Percentiles rank a stretch among this genome's conserved stretches.
phyloP scores from a whole-genome alignment of 805 yeast genomes.

The Deakozyma indianensis region DNA sequence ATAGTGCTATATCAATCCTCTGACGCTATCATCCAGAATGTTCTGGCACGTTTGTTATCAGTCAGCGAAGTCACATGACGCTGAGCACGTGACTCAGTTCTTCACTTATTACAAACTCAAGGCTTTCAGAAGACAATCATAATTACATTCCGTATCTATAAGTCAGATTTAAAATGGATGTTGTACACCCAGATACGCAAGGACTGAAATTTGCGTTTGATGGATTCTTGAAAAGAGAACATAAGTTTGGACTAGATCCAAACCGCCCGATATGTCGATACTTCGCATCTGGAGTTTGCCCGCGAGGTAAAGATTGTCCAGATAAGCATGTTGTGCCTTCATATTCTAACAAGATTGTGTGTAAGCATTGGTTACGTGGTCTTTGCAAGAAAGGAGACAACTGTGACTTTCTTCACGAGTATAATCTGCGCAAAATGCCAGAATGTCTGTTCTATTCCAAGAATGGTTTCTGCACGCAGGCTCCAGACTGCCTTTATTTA shows the following conservation, averaged over 20 bases:
- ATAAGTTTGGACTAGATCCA: conserved; percentile 71
- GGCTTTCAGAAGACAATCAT: no score
- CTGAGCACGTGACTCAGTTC: no score
- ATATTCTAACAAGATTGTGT: conserved; percentile 67
- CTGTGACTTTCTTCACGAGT: conserved; percentile 93
- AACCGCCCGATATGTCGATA: conserved; percentile 79
- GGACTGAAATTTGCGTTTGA: conserved; percentile 54
- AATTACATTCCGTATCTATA: no score
- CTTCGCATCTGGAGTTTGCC: conserved; percentile 60
- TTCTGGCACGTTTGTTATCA: no score
- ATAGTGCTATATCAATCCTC: no score
- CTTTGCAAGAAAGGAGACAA: conserved; percentile 92
- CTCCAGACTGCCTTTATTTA: conserved; percentile 84
- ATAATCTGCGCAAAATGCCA: conserved; percentile 88
- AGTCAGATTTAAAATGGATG: conserved; percentile 5
- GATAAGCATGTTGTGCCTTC: conserved; percentile 66
- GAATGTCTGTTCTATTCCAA: conserved; percentile 83
- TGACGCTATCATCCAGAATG: no score
- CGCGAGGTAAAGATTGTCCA: conserved; percentile 73
- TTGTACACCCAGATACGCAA: conserved; percentile 27
- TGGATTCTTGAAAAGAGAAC: conserved; percentile 67
- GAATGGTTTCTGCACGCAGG: conserved; percentile 61
- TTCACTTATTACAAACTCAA: no score
- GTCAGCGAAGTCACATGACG: no score
- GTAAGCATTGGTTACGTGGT: conserved; percentile 97